Conservation (phyloP, 139 green algal species). For the Chlorella sp. region DNA sequence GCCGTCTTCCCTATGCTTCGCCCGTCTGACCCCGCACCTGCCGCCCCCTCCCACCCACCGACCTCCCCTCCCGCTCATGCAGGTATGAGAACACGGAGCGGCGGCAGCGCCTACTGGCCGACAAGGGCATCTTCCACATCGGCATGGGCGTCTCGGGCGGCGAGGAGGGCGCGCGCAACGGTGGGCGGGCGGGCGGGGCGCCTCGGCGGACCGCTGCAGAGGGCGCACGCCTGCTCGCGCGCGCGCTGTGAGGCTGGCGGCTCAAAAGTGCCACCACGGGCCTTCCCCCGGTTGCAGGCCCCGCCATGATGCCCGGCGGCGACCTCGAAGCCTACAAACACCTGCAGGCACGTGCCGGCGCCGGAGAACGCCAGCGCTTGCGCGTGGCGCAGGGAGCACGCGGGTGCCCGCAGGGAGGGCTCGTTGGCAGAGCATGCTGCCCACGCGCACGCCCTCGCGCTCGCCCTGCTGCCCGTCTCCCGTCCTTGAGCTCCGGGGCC, state of each 20-base stretch:
- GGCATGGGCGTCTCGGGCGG: slow-evolving; percentile 98
- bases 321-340: slow-evolving; percentile 79
- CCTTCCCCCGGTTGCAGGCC: slow-evolving; percentile 68
- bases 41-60: neutral
- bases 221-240: too few relatives aligned
- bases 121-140: slow-evolving; percentile 93
- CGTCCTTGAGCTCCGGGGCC: too few relatives aligned
- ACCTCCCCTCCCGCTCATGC: neutral
- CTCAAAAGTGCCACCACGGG: too few relatives aligned
- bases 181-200: slow-evolving; percentile 45
- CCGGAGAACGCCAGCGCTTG: too few relatives aligned
- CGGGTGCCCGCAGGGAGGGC: too few relatives aligned
- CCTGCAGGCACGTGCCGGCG: too few relatives aligned
- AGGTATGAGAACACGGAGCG: slow-evolving; percentile 98
- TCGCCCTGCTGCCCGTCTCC: too few relatives aligned
- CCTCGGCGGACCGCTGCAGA: neutral
- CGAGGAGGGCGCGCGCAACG: slow-evolving; percentile 96
- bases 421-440: too few relatives aligned
- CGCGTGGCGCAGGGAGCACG: too few relatives aligned
- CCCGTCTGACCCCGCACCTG: neutral
- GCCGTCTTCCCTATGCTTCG: neutral
- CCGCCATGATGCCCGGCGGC: slow-evolving; percentile 98
- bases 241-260: too few relatives aligned
- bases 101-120: slow-evolving; percentile 67
- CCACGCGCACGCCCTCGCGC: too few relatives aligned